Percentiles rank a stretch among this genome's conserved stretches.
These are phyloP conservation scores for Yamadazyma membranifaciens DNA, from an alignment of 1,139 yeast species.

Conservation along the genomic window DNA sequence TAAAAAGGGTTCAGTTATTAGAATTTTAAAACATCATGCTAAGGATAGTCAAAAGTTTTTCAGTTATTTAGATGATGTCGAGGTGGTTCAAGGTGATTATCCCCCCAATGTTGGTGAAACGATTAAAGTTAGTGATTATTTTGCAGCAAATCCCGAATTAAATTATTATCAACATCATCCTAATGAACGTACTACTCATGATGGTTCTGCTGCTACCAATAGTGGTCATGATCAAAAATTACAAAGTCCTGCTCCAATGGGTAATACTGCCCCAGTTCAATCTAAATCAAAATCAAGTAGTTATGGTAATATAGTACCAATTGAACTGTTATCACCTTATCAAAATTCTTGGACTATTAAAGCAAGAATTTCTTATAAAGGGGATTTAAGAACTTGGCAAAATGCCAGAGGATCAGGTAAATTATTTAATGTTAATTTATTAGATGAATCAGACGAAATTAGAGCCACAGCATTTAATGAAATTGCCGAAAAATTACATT, in stretches of 20 bases:
- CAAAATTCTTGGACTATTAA: constrained; percentile 89
- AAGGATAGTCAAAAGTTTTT: constrained; percentile 54
- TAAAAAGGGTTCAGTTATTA: constrained; percentile 30
- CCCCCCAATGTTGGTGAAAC: constrained; percentile 39
- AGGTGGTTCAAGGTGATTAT: constrained; percentile 41
- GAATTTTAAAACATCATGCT: constrained; percentile 43
- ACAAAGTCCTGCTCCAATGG: constrained; percentile 16
- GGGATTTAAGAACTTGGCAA: constrained; percentile 86
- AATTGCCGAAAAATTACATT: constrained; percentile 74
- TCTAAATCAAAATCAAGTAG: constrained; percentile 18
- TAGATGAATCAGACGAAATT: constrained; percentile 96
- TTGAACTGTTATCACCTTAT: constrained; percentile 89
- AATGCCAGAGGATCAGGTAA: constrained; percentile 88
- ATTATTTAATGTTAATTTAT: constrained; percentile 79
- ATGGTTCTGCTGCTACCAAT: background rate
- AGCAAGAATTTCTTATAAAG: constrained; percentile 85
- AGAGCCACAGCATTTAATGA: constrained; percentile 95
- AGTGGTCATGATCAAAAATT: constrained; percentile 5
- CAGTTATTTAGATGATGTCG: constrained; percentile 52
- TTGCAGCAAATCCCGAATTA: constrained; percentile 54
- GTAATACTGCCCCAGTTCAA: constrained; percentile 8
- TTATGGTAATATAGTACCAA: constrained; percentile 47
- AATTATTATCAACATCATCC: constrained; percentile 26
- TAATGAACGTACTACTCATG: constrained; percentile 12
- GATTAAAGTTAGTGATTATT: constrained; percentile 51